phyloP scores from a whole-genome alignment of 108 stramenopile genomes.

The Schizochytrium sp. region DNA sequence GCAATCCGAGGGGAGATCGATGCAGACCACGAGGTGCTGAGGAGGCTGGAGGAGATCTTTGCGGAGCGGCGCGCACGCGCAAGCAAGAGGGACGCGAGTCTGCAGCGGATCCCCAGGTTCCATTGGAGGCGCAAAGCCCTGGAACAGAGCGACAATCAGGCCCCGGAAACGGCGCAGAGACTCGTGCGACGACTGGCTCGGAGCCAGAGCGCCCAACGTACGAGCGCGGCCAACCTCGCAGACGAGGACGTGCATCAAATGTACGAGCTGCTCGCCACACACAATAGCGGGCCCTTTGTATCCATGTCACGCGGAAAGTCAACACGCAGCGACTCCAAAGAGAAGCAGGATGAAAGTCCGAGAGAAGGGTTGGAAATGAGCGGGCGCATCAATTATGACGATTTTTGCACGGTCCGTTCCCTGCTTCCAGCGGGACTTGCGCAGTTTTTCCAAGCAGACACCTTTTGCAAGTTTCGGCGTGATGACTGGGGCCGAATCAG shows the following conservation, averaged over 20 bases:
- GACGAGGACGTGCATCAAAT: neutral
- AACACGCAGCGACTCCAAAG: neutral
- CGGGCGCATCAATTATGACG: slow-evolving; percentile 20
- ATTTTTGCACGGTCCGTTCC: slow-evolving; percentile 14
- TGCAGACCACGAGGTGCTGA: neutral
- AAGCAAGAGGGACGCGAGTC: neutral
- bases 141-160: neutral
- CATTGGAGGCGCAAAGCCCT: neutral
- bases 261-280: neutral
- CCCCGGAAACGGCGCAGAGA: neutral
- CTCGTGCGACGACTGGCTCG: neutral
- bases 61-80: neutral
- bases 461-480: slow-evolving; percentile 8
- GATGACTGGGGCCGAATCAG: neutral
- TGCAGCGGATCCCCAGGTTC: neutral
- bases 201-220: neutral
- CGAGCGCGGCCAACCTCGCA: neutral
- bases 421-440: neutral
- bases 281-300: neutral
- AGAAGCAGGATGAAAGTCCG: neutral
- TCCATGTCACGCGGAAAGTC: too few species aligned
- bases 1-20: neutral
- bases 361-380: neutral
- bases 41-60: neutral
- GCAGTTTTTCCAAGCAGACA: neutral